phyloP scores from a whole-genome alignment of 2,329 filamentous ascomycete genomes.

The Beauveria bassiana region DNA sequence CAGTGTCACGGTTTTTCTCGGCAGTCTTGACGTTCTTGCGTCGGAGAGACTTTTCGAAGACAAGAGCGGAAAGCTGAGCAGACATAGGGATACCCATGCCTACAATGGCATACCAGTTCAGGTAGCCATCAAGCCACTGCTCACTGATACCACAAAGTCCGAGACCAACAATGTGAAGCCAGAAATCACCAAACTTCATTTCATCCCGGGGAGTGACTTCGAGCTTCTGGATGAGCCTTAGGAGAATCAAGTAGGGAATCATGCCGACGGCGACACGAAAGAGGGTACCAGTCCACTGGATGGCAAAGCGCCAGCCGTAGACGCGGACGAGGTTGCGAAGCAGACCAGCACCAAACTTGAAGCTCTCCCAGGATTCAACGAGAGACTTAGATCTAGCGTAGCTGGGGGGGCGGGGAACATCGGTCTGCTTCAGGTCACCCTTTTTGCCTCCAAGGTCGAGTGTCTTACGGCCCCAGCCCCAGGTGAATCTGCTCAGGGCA shows the following conservation, averaged over 20 bases:
- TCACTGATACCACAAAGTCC: constrained; percentile 51
- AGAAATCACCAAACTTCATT: constrained; percentile 44
- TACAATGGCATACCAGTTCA: constrained; percentile 59
- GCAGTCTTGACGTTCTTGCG: constrained; percentile 68
- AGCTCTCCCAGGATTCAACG: constrained; percentile 41
- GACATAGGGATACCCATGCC: constrained; percentile 59
- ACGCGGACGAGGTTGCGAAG: constrained; percentile 53
- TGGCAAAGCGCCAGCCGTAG: constrained; percentile 46
- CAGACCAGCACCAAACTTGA: constrained; percentile 41
- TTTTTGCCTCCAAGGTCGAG: constrained; percentile 49
- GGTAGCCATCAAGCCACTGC: constrained; percentile 54
- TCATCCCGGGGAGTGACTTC: constrained; percentile 44
- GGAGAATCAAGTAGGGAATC: constrained; percentile 61
- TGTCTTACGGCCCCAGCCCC: constrained; percentile 52
- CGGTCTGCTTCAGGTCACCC: constrained; percentile 51
- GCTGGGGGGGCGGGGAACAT: constrained; percentile 55
- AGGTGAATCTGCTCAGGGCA: constrained; percentile 55
- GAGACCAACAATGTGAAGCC: constrained; percentile 61
- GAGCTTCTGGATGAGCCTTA: constrained; percentile 56
- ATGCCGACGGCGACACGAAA: constrained; percentile 53
- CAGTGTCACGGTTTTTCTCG: constrained; percentile 32
- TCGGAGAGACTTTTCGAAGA: constrained; percentile 71
- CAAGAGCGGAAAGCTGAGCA: constrained; percentile 60
- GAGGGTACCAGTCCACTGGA: constrained; percentile 53
- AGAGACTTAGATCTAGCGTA: constrained; percentile 43